Percentiles rank a stretch among this genome's conserved stretches.
phyloP scores from a whole-genome alignment of 2,329 filamentous ascomycete genomes.

The Aquanectria penicillioides region DNA sequence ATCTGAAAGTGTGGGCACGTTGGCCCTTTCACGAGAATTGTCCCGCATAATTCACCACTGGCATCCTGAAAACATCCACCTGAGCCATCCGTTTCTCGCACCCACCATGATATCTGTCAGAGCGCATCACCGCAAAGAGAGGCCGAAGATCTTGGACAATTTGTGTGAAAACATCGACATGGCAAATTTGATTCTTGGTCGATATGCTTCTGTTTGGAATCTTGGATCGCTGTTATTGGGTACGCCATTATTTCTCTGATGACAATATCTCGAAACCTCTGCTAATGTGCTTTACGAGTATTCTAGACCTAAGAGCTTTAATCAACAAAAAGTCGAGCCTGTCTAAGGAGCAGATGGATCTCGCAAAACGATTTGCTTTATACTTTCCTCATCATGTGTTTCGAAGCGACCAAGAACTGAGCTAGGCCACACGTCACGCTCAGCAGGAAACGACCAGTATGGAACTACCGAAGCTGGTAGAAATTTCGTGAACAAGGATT shows the following conservation, averaged over 20 bases:
- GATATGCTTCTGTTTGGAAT: neutral
- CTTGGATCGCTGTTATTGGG: neutral
- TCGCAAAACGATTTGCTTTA: neutral
- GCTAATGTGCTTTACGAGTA: neutral
- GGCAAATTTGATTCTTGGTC: neutral
- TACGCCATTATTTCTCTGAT: neutral
- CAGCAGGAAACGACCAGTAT: neutral
- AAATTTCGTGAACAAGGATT: neutral
- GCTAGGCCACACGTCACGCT: neutral
- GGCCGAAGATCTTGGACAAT: neutral
- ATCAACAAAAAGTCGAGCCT: neutral
- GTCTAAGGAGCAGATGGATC: neutral
- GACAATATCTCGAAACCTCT: neutral
- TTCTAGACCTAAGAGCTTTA: neutral
- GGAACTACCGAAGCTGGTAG: neutral
- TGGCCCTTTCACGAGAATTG: neutral
- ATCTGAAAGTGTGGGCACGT: neutral
- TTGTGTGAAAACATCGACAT: neutral
- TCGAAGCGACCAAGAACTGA: neutral
- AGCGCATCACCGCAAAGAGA: neutral
- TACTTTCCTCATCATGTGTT: neutral
- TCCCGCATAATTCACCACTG: neutral
- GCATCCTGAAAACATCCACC: neutral
- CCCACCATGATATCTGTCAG: neutral
- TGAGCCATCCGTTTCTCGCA: neutral